Conservation (phyloP, 2,329 filamentous ascomycete species). For the Exophiala viscosa region DNA sequence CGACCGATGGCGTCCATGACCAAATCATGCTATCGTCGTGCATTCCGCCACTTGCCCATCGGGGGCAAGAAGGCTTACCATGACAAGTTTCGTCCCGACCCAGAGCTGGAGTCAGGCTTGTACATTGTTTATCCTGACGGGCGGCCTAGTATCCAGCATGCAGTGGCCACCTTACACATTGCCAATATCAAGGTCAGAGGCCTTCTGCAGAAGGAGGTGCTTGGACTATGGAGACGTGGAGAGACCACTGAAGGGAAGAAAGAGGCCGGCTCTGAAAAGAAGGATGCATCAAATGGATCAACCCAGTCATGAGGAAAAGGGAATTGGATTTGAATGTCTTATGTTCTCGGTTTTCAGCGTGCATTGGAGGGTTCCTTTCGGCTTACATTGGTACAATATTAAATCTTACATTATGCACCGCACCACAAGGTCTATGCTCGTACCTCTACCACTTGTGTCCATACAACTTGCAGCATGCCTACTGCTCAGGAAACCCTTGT, state of each 20-base stretch:
- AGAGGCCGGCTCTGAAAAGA: not conserved
- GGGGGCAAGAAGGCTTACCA: constrained; percentile 40
- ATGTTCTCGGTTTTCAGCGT: too few relatives aligned
- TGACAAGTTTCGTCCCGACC: constrained; percentile 39
- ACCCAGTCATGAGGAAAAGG: too few relatives aligned
- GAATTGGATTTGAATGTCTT: too few relatives aligned
- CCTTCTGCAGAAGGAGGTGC: constrained; percentile 7
- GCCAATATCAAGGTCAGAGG: constrained; percentile 38
- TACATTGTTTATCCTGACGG: constrained; percentile 38
- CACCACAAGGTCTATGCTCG: too few relatives aligned
- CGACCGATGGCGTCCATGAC: constrained; percentile 31
- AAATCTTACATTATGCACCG: too few relatives aligned
- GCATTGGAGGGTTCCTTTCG: too few relatives aligned
- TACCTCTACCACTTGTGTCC: too few relatives aligned
- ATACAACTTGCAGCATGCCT: too few relatives aligned
- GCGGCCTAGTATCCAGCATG: constrained; percentile 32
- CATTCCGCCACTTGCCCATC: constrained; percentile 35
- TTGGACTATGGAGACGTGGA: not conserved
- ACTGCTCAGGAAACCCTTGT: too few relatives aligned
- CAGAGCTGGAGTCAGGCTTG: constrained; percentile 32
- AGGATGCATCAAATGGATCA: too few relatives aligned
- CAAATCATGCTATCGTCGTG: constrained; percentile 32
- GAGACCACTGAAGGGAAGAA: not conserved
- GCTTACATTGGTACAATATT: too few relatives aligned
- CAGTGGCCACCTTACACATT: constrained; percentile 37